Evolutionary conservation across 441 rosid genomes (phyloP).

Genomic region (Eruca vesicaria): DNA sequence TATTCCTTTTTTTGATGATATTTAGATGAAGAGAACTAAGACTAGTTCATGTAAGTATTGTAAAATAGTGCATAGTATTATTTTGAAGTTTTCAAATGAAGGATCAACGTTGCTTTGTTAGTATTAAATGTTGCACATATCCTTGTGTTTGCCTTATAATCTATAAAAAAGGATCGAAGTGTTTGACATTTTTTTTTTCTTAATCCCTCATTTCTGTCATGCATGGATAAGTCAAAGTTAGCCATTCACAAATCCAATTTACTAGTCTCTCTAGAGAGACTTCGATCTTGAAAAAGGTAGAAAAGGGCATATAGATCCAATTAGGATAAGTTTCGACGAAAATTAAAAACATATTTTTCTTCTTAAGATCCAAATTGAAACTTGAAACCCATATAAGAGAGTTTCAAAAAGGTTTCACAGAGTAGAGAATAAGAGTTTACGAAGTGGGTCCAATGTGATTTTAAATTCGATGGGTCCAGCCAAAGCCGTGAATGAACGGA

Average conservation of each 20-base stretch:
- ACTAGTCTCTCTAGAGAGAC: neutral
- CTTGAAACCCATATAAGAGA: neutral
- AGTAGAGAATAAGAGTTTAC: too few species aligned
- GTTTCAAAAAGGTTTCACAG: slow-evolving; percentile 8
- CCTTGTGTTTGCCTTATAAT: slow-evolving; percentile 25
- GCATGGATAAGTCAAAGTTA: slow-evolving; percentile 1
- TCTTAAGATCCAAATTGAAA: neutral
- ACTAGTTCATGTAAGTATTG: neutral
- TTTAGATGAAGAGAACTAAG: neutral
- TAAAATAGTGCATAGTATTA: too few species aligned
- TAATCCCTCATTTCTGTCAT: neutral
- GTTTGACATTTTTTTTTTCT: neutral
- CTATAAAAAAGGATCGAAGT: neutral
- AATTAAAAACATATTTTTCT: neutral
- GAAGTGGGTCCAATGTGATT: too few species aligned
- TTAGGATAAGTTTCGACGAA: neutral
- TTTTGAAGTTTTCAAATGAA: neutral
- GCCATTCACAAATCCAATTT: slow-evolving; percentile 13
- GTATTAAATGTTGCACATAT: slow-evolving; percentile 13
- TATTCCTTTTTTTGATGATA: too few species aligned
- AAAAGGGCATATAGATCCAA: slow-evolving; percentile 12
- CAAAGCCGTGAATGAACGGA: too few species aligned
- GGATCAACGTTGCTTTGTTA: neutral
- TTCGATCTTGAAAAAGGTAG: neutral
- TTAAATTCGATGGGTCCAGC: too few species aligned